Evolutionary conservation across 495 filamentous ascomycete genomes (phyloP).

Genomic region (Cercophora scortea): DNA sequence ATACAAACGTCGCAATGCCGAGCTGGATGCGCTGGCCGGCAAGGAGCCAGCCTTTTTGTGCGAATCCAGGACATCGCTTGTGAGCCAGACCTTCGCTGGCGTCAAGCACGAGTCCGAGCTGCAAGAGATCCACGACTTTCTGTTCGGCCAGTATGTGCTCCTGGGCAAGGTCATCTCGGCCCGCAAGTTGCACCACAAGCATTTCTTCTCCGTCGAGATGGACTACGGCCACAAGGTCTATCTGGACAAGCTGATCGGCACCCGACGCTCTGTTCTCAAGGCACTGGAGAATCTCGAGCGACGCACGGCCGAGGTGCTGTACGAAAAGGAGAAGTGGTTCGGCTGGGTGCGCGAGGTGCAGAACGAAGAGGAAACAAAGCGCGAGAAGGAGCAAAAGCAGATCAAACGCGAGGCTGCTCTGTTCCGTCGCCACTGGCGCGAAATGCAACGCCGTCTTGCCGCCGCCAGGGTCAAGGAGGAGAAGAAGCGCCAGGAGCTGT

Average conservation of each 20-base stretch:
- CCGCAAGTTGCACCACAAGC: slow-evolving; percentile 44
- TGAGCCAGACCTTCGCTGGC: slow-evolving; percentile 33
- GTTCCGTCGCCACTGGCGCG: slow-evolving; percentile 39
- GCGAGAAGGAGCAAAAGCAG: slow-evolving; percentile 46
- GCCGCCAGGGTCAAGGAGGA: slow-evolving; percentile 33
- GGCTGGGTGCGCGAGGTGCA: slow-evolving; percentile 40
- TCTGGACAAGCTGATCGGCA: slow-evolving; percentile 37
- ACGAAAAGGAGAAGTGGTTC: slow-evolving; percentile 42
- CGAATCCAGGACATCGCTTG: slow-evolving; percentile 22
- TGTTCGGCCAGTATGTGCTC: slow-evolving; percentile 36
- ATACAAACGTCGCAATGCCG: slow-evolving; percentile 41
- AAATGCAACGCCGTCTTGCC: slow-evolving; percentile 26
- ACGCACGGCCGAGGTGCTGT: slow-evolving; percentile 37
- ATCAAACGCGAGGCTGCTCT: slow-evolving; percentile 42
- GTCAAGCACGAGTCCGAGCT: slow-evolving; percentile 29
- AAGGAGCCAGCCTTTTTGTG: slow-evolving; percentile 30
- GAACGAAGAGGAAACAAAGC: slow-evolving; percentile 35
- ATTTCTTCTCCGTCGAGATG: slow-evolving; percentile 40
- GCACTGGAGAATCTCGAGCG: slow-evolving; percentile 41
- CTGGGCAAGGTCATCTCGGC: slow-evolving; percentile 43
- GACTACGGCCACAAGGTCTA: slow-evolving; percentile 39
- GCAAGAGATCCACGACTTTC: slow-evolving; percentile 33
- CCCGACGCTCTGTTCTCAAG: slow-evolving; percentile 28
- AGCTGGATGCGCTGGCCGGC: slow-evolving; percentile 31
- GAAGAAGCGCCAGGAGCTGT: slow-evolving; percentile 33